Evolutionary conservation across 2,329 filamentous ascomycete genomes (phyloP).

Genomic region (Colletotrichum tropicicola): DNA sequence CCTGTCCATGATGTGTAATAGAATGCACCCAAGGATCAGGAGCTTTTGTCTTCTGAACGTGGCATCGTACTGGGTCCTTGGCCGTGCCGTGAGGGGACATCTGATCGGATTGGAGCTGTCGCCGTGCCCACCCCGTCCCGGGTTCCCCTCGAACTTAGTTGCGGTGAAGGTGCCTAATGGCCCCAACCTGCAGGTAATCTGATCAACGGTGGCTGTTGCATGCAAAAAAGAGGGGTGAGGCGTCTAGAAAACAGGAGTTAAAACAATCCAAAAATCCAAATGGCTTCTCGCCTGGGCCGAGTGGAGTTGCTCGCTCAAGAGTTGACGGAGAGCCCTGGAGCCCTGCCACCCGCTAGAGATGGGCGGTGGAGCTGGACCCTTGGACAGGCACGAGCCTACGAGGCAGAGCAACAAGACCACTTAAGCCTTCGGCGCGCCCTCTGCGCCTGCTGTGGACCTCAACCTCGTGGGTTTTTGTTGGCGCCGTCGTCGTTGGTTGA

Average conservation of each 20-base stretch:
- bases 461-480: constrained; percentile 16
- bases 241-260: background rate
- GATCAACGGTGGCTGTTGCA: constrained; percentile 14
- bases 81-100: constrained; percentile 7
- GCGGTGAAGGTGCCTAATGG: constrained; percentile 28
- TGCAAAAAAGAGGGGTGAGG: constrained; percentile 19
- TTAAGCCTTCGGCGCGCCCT: constrained; percentile 10
- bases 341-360: constrained; percentile 15
- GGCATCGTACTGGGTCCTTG: constrained; percentile 6
- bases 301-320: constrained; percentile 6
- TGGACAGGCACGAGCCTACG: constrained; percentile 14
- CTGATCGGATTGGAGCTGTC: constrained; percentile 25
- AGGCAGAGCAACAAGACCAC: background rate
- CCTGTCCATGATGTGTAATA: background rate
- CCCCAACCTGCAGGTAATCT: constrained; percentile 29
- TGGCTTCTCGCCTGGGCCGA: constrained; percentile 7
- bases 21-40: background rate
- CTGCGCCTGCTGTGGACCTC: constrained; percentile 1
- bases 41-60: background rate
- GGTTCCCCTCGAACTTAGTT: constrained; percentile 25
- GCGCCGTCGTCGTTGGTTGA: background rate
- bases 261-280: background rate
- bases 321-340: constrained; percentile 8
- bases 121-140: constrained; percentile 9
- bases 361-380: constrained; percentile 27